phyloP scores from a whole-genome alignment of 2,329 filamentous ascomycete genomes.

The Penicillium sp. region DNA sequence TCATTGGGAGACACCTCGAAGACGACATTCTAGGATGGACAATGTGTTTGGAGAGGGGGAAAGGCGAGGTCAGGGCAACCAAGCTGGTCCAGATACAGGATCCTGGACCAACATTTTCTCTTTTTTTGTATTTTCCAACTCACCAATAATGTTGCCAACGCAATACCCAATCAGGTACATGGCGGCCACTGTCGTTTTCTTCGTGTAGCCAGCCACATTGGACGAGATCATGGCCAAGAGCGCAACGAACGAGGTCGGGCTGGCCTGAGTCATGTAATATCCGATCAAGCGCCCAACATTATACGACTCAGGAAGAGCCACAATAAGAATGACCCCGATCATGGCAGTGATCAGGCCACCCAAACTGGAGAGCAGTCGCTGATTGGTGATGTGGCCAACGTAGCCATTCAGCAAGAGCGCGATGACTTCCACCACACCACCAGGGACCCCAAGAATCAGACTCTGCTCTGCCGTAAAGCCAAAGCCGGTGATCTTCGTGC shows the following conservation, averaged over 20 bases:
- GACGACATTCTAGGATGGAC: no score
- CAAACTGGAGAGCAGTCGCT: slow-evolving; percentile 53
- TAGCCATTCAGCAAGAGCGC: slow-evolving; percentile 51
- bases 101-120: no score
- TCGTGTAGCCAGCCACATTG: slow-evolving; percentile 53
- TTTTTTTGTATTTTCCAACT: slow-evolving; percentile 6
- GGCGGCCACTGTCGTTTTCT: slow-evolving; percentile 49
- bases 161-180: slow-evolving; percentile 45
- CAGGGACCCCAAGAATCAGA: slow-evolving; percentile 59
- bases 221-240: slow-evolving; percentile 58
- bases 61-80: no score
- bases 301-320: slow-evolving; percentile 54
- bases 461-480: slow-evolving; percentile 59
- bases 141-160: slow-evolving; percentile 53
- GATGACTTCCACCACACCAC: slow-evolving; percentile 59
- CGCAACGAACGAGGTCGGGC: slow-evolving; percentile 58
- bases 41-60: no score
- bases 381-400: slow-evolving; percentile 51
- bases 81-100: no score
- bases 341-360: slow-evolving; percentile 49
- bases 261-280: slow-evolving; percentile 60
- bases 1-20: no score
- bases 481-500: slow-evolving; percentile 50
- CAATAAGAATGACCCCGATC: slow-evolving; percentile 60
- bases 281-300: slow-evolving; percentile 55